Conservation (phyloP, 768 basidiomycete species). For the Serendipita sp. region DNA sequence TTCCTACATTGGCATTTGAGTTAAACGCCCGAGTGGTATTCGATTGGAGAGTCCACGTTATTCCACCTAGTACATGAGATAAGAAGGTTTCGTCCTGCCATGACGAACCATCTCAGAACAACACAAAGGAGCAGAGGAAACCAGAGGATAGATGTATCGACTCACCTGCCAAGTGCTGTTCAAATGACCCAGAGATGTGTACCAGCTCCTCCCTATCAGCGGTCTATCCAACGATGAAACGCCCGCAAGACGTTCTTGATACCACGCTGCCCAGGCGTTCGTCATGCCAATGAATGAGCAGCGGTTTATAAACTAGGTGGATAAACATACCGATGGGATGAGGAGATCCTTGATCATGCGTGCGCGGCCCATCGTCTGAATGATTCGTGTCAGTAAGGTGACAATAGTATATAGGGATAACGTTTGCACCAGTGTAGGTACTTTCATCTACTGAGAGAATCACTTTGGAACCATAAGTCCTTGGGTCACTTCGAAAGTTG, state of each 20-base stretch:
- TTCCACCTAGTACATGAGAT: conserved; percentile 56
- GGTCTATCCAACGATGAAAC: conserved; percentile 25
- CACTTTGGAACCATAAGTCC: conserved; percentile 42
- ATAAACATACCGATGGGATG: conserved; percentile 50
- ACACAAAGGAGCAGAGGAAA: background rate
- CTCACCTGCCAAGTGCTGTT: conserved; percentile 63
- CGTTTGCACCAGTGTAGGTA: conserved; percentile 36
- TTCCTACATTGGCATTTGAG: conserved; percentile 43
- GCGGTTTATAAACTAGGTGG: background rate
- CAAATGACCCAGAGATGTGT: conserved; percentile 66
- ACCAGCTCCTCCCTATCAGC: conserved; percentile 60
- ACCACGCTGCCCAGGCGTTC: conserved; percentile 46
- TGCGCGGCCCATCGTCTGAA: background rate
- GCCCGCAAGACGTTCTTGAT: conserved; percentile 50
- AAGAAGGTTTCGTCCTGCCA: conserved; percentile 34
- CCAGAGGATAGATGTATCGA: conserved; percentile 4
- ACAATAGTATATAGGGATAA: background rate
- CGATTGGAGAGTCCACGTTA: conserved; percentile 55
- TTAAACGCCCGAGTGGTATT: conserved; percentile 60
- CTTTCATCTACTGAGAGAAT: conserved; percentile 50
- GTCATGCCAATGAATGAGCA: background rate
- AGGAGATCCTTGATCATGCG: conserved; percentile 39
- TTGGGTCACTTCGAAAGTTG: conserved; percentile 45
- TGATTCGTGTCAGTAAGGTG: background rate
- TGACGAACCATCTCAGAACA: background rate